Base-by-base conservation (phyloP, 306 rosid genomes). In the Hippophae rhamnoides region DNA sequence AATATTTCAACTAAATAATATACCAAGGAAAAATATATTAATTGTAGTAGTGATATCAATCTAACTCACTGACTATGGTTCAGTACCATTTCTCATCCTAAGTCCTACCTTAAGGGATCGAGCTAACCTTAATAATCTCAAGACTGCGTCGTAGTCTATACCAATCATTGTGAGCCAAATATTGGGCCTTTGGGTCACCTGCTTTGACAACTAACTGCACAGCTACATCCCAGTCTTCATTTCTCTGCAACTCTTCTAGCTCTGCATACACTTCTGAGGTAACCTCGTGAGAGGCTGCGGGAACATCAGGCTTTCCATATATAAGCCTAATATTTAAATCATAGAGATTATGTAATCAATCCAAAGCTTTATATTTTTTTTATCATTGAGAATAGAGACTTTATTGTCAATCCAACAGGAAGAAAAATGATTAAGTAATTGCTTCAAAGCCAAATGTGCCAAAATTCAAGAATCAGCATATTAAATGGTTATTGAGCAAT, bases 261-360 rank as follows among this genome's bases (percentile, higher is more conserved):
- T 85, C 93, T 6, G 69, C 56, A 73, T 49, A 55, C 61, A 64
- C 96, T 75, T 87, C 73, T 27, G 89, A 84, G 65, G 83, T 57
- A 41, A 75, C 72, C 66, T 85, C 84, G 50, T 58, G 65, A 67
- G 87, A 81, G 40, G 98, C 86, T 74, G 72, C 85, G 56, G 96
- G 98, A 43, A 92, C 98, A 57, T 87, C 87, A 66, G 98, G 98
- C 74, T 87, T 92, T 56, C 98, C 96, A 68, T 92, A 92, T 45
- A 81, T 76, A 69, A 76, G 80, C 98, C 96, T 90, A 69, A 49
- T 48, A 47, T 64, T 58, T 49, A 38, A 73, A 67, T 64, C 51
- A 61, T 40, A 59, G 62, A 63, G 45, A 47, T 13, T 51, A 65
- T 47, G 54, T 13, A 23, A 25, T 64, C 7, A 54, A 23, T 58